These are phyloP conservation scores for Psilocybe cyanescens DNA, from an alignment of 768 basidiomycete species.

Conservation along the genomic window DNA sequence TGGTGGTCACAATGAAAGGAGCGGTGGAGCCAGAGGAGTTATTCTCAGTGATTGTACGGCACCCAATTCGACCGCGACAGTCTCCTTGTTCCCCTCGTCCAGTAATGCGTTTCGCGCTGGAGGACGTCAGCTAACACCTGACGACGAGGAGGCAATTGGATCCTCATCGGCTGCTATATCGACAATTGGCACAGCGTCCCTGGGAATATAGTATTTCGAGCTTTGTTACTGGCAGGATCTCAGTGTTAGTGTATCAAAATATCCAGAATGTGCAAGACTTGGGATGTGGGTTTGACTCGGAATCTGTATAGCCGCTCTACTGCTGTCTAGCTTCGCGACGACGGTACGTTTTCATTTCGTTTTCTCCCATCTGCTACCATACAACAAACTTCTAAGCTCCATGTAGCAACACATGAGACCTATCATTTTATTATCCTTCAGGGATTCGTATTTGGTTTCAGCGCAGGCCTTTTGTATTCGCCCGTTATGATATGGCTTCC, in stretches of 20 bases:
- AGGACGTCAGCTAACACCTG: no score
- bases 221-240: background rate
- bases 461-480: background rate
- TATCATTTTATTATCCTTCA: slow-evolving; percentile 7
- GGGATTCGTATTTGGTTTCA: slow-evolving; percentile 5
- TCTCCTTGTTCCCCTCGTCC: no score
- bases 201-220: slow-evolving; percentile 6
- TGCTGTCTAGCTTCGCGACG: slow-evolving; percentile 3
- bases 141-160: background rate
- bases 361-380: no score
- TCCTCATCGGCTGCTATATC: slow-evolving; percentile 6
- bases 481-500: slow-evolving; percentile 11
- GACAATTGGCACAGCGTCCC: slow-evolving; percentile 5
- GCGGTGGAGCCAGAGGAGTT: no score
- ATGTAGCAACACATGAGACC: background rate
- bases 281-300: background rate
- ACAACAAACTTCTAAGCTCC: background rate
- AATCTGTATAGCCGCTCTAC: background rate
- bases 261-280: slow-evolving; percentile 2
- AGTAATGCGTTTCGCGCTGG: no score
- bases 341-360: background rate
- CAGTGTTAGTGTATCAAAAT: slow-evolving; percentile 4
- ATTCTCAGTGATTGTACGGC: no score
- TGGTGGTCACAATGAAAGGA: background rate
- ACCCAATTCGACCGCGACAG: no score